Evolutionary conservation across 2,329 filamentous ascomycete species (phyloP).

Genomic region (Alternaria solani): DNA sequence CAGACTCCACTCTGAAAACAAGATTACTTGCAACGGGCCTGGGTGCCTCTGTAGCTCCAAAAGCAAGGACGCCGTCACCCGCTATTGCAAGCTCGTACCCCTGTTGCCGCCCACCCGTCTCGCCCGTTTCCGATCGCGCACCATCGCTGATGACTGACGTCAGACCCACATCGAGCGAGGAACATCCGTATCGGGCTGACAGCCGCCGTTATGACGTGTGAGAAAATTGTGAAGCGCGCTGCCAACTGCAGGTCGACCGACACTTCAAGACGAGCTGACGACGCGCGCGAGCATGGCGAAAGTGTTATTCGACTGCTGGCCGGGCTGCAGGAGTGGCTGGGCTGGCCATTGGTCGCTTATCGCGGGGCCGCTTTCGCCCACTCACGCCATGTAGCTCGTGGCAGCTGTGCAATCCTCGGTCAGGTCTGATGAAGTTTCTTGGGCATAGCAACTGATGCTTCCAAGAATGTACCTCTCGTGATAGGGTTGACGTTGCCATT

Average conservation of each 20-base stretch:
- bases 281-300: slow-evolving; percentile 8
- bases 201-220: slow-evolving; percentile 4
- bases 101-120: slow-evolving; percentile 1
- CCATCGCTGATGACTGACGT: slow-evolving; percentile 28
- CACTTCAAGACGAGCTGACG: slow-evolving; percentile 25
- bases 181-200: slow-evolving; percentile 7
- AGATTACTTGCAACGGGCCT: slow-evolving; percentile 42
- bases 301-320: neutral
- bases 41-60: slow-evolving; percentile 3
- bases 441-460: neutral
- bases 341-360: slow-evolving; percentile 1
- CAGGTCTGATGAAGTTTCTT: neutral
- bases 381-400: neutral
- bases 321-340: neutral
- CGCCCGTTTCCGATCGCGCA: neutral
- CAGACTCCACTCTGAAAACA: slow-evolving; percentile 41
- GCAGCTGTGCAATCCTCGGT: neutral
- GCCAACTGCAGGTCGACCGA: neutral
- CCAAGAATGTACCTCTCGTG: no score
- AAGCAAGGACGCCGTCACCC: slow-evolving; percentile 11
- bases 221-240: neutral
- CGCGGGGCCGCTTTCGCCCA: neutral
- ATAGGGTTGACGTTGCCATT: neutral
- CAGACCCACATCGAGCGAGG: slow-evolving; percentile 12
- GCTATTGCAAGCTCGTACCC: slow-evolving; percentile 21